These are phyloP conservation scores for Botryococcus braunii DNA, from an alignment of 163 green algal genomes.

Conservation along the genomic window DNA sequence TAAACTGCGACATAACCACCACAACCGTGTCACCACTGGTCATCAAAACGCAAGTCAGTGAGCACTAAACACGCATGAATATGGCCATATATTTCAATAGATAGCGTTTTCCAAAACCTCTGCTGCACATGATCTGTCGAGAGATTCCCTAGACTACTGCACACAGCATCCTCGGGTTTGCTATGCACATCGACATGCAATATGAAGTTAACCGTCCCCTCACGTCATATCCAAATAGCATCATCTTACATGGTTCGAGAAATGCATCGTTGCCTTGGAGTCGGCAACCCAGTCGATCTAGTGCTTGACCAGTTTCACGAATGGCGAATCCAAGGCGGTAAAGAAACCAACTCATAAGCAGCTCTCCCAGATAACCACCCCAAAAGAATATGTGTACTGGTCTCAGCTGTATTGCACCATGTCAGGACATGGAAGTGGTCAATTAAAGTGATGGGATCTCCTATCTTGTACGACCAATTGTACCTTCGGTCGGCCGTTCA, in stretches of 20 bases:
- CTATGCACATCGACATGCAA: background rate
- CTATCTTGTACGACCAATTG: too few relatives aligned
- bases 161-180: background rate
- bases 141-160: background rate
- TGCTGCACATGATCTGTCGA: background rate
- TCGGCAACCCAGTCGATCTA: slow-evolving; percentile 77
- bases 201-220: background rate
- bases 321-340: slow-evolving; percentile 64
- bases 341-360: too few relatives aligned
- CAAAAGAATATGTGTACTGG: too few relatives aligned
- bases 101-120: background rate
- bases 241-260: slow-evolving; percentile 56
- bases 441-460: too few relatives aligned
- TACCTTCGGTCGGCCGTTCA: too few relatives aligned
- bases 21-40: background rate
- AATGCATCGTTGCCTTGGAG: slow-evolving; percentile 80
- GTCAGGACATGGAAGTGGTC: too few relatives aligned
- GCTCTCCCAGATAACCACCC: too few relatives aligned
- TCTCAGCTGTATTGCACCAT: too few relatives aligned
- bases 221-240: background rate
- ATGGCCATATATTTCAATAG: background rate
- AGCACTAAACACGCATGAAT: background rate
- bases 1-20: slow-evolving; percentile 33
- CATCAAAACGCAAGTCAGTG: background rate
- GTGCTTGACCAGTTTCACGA: slow-evolving; percentile 84